Base-by-base conservation (phyloP, 2,329 filamentous ascomycete genomes). In the Colletotrichum horii region DNA sequence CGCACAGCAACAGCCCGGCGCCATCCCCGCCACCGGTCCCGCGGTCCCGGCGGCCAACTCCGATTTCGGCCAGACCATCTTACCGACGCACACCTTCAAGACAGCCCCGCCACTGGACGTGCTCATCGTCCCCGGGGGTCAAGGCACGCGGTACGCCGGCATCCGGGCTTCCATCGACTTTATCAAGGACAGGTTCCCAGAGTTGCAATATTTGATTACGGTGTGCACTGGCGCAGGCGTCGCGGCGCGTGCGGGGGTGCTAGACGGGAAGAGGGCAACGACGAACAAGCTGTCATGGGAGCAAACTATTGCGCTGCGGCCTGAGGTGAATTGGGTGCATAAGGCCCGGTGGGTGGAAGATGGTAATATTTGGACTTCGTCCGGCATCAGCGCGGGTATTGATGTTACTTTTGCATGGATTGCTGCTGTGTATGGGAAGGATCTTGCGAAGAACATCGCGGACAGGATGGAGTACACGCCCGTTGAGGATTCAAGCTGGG, bases 401-500 rank as follows among this genome's bases (percentile, higher is more conserved):
- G 92, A 94, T 84, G 84, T 90, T 75, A 89, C 87, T 58, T 86
- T 91, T 80, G 91, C 89, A 2, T 93, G 89, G 82, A 85, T 93
- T 22, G 86, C 80, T 43, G 83, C 86, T 36, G 82, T 89, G 6
- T 93, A 88, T 81, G 91, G 91, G 1, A 85, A 88, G 58, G 87
- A 87, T 3, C 81, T 85, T 16, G 91, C 91, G 3, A 80, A 83
- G 28, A 79, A 79, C 1, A 82, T 92, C 34, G 89, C 90, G 3
- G 83, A 87, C 67, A 80, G 78, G 34, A 88, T 91, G 74, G 93
- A 94, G 83, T 93, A 93, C 82, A 87, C 87, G 15, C 87, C 91
- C 56, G 88, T 90, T 77, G 79, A 78, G 7, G 88, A 93, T 78
- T 69, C 88, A 3, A 82, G 77, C 4, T 79, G 84, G 22, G 92